These are phyloP conservation scores for Lophiotrema nucula DNA, from an alignment of 495 filamentous ascomycete species.

Conservation along the genomic window DNA sequence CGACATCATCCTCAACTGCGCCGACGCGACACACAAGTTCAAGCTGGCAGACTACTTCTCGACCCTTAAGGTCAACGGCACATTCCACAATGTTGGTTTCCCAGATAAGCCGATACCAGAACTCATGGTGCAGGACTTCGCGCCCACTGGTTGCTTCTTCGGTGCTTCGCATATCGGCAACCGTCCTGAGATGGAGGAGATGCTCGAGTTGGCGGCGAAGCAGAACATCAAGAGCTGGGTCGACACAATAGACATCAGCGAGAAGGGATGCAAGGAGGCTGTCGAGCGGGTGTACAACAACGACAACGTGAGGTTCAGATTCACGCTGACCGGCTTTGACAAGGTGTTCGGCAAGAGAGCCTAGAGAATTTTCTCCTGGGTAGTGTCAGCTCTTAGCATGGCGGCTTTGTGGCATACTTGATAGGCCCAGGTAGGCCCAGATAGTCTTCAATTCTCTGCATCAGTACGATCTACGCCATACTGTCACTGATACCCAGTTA, in stretches of 20 bases:
- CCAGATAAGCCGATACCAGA: slow-evolving; percentile 75
- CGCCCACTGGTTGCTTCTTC: slow-evolving; percentile 74
- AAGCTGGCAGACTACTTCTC: slow-evolving; percentile 69
- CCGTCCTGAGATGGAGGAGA: slow-evolving; percentile 73
- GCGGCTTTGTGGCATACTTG: too few relatives aligned
- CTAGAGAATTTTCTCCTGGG: too few relatives aligned
- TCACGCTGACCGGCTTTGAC: slow-evolving; percentile 64
- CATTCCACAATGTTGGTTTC: slow-evolving; percentile 78
- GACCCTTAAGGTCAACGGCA: slow-evolving; percentile 79
- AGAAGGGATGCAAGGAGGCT: slow-evolving; percentile 65
- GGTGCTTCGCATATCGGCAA: slow-evolving; percentile 80
- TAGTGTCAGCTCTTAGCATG: too few relatives aligned
- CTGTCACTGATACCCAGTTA: too few relatives aligned
- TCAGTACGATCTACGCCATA: too few relatives aligned
- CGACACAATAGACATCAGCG: slow-evolving; percentile 69
- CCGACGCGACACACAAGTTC: slow-evolving; percentile 68
- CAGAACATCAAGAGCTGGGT: slow-evolving; percentile 82
- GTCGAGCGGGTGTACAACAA: slow-evolving; percentile 68
- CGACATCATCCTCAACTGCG: slow-evolving; percentile 71
- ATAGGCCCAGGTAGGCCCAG: too few relatives aligned
- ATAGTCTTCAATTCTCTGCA: too few relatives aligned
- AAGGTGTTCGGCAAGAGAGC: slow-evolving; percentile 55
- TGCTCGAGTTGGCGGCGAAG: slow-evolving; percentile 79
- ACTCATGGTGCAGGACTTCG: slow-evolving; percentile 74
- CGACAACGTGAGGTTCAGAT: slow-evolving; percentile 64